Base-by-base conservation (phyloP, 2,329 filamentous ascomycete genomes). In the Tolypocladium tropicale region DNA sequence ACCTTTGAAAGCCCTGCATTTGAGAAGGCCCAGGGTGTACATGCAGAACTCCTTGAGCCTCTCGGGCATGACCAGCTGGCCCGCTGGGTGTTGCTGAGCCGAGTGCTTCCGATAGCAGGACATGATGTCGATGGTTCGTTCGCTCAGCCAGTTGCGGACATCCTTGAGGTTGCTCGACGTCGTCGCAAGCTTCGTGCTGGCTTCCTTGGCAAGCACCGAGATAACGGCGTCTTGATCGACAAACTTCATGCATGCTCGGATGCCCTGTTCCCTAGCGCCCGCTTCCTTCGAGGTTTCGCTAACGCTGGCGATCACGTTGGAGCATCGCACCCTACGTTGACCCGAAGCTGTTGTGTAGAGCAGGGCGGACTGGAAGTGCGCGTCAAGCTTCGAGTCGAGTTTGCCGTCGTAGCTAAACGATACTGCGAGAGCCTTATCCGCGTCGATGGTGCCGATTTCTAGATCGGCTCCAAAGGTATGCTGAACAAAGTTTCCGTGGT, bases 361-460 rank as follows among this genome's bases (percentile, higher is more conserved):
- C 3, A 99, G 76, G 2, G 94, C 94, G 25, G 89, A 90, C 70
- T 99, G 94, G 80, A 99, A 99, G 73, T 99, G 94, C 9, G 93
- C 93, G 71, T 99, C 94, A 25, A 97, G 80, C 72, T 96, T 96
- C 5, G 90, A 78, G 71, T 99, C 94, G n/a, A 99, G 82, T 73
- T 97, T 97, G 58, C 94, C 94, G 67, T 99, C 94, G 70, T 99
- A 95, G 64, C 83, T 89, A 70, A 99, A 99, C 52, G 90, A 86
- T 12, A 97, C 89, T 3, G 86, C 89, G 61, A 99, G 81, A 11
- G 93, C 90, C 75, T 96, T 96, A 73, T 99, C 94, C 23, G 90
- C 86, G 68, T 97, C 94, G 53, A 97, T 85, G 53, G 89, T 83
- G 32, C 94, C 94, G 64, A 99, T 89, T 69, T 99, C 92, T 49